Percentiles rank a stretch among this genome's conserved stretches.
phyloP scores from a whole-genome alignment of 305 asterid species.

The Fraxinus latifolia region DNA sequence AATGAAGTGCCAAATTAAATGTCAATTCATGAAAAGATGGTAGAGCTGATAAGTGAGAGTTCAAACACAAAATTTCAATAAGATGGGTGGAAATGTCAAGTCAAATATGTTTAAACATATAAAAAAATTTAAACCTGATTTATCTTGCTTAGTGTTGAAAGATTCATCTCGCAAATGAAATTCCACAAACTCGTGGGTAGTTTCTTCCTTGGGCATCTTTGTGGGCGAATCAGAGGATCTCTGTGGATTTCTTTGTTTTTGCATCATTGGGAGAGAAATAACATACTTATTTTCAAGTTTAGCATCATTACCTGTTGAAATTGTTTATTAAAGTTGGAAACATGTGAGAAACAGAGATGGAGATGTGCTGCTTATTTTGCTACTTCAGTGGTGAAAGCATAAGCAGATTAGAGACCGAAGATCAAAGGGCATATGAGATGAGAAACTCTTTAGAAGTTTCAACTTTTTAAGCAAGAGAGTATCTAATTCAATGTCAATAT shows the following conservation, averaged over 20 bases:
- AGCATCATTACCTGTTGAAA: slow-evolving; percentile 23
- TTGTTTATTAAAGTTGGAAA: not conserved
- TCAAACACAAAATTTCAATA: not conserved
- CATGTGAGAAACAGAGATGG: not conserved
- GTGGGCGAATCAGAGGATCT: slow-evolving; percentile 21
- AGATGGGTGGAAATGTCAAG: not conserved
- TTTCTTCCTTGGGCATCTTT: not conserved
- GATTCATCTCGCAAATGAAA: slow-evolving; percentile 29
- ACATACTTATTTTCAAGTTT: slow-evolving; percentile 27
- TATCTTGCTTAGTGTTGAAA: slow-evolving; percentile 29
- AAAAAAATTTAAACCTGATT: slow-evolving; percentile 40
- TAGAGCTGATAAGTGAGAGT: not conserved
- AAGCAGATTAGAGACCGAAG: not conserved
- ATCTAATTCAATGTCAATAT: not conserved
- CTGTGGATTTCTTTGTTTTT: slow-evolving; percentile 25
- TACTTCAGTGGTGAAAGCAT: not conserved
- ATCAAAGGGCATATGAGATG: not conserved
- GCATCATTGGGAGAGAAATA: slow-evolving; percentile 22
- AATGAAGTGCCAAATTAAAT: not conserved
- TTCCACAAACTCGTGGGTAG: not conserved
- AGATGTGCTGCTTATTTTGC: not conserved
- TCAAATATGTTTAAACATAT: not conserved
- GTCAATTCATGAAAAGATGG: not conserved
- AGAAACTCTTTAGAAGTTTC: not conserved
- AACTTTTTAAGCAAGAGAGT: not conserved